These are phyloP conservation scores for Pyricularia sp. DNA, from an alignment of 2,329 filamentous ascomycete genomes.

Conservation along the genomic window DNA sequence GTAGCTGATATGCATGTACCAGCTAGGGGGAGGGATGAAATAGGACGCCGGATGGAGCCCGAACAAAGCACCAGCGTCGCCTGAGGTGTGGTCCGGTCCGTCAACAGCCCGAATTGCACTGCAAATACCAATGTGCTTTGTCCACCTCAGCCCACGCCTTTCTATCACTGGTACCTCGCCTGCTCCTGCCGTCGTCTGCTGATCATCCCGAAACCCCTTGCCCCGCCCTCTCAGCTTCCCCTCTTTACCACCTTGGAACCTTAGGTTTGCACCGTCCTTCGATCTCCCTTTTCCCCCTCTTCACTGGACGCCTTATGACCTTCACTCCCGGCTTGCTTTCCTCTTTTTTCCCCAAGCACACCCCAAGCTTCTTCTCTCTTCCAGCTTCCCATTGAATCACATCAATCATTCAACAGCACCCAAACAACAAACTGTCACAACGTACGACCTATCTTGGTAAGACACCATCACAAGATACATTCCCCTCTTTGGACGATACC, in stretches of 20 bases:
- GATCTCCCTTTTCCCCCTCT: neutral
- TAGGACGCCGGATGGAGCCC: neutral
- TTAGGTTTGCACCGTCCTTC: neutral
- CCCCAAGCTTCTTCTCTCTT: neutral
- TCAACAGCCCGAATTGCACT: neutral
- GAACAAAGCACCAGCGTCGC: neutral
- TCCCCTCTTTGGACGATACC: neutral
- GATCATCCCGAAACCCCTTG: neutral
- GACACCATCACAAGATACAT: neutral
- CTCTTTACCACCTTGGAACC: neutral
- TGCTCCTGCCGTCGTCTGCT: neutral
- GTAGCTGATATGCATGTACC: neutral
- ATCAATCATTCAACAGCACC: neutral
- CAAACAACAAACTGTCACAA: neutral
- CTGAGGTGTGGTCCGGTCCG: neutral
- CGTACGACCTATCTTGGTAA: conserved; percentile 1
- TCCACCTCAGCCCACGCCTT: neutral
- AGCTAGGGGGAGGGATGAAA: neutral
- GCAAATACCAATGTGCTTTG: neutral
- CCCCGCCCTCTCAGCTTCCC: neutral
- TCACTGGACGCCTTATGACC: neutral
- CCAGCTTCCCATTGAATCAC: neutral
- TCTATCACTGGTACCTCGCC: neutral
- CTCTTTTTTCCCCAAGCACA: neutral
- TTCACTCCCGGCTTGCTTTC: neutral